Percentiles rank a stretch among this genome's conserved stretches.
These are phyloP conservation scores for Coemansia furcata DNA, from an alignment of 192 early-diverging fungal species.

Conservation along the genomic window DNA sequence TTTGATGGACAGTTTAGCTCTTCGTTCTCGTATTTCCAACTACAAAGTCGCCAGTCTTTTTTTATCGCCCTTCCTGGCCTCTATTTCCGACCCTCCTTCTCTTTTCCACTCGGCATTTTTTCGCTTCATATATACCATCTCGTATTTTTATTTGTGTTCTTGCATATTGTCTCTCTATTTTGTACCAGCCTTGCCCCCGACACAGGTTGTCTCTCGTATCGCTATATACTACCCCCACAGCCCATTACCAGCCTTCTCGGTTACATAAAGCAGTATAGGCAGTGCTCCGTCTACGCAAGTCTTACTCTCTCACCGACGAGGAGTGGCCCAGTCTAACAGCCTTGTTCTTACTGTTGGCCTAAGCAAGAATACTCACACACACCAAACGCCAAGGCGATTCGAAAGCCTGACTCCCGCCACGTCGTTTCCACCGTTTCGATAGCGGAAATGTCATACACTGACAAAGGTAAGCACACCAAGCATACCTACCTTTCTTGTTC, in stretches of 20 bases:
- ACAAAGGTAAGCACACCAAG: constrained; percentile 31
- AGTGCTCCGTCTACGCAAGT: background rate
- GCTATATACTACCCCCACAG: background rate
- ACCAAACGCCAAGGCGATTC: background rate
- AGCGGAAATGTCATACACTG: constrained; percentile 24
- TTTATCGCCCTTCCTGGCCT: background rate
- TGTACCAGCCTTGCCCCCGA: background rate
- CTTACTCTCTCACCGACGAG: background rate
- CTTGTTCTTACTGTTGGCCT: background rate
- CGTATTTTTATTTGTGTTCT: background rate
- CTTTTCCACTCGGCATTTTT: constrained; percentile 5
- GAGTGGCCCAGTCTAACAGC: background rate
- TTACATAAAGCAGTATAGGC: background rate
- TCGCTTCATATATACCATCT: background rate
- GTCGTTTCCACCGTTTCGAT: background rate
- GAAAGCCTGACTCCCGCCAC: background rate
- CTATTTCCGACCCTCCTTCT: background rate
- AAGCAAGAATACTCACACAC: background rate
- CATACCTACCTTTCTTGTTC: background rate
- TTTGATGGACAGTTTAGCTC: background rate
- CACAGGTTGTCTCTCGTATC: background rate
- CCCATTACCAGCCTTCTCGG: background rate
- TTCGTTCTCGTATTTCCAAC: constrained; percentile 7
- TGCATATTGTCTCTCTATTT: background rate
- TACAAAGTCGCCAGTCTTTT: constrained; percentile 5